Evolutionary conservation across 2,329 filamentous ascomycete species (phyloP).

Genomic region (Nakataea oryzae): DNA sequence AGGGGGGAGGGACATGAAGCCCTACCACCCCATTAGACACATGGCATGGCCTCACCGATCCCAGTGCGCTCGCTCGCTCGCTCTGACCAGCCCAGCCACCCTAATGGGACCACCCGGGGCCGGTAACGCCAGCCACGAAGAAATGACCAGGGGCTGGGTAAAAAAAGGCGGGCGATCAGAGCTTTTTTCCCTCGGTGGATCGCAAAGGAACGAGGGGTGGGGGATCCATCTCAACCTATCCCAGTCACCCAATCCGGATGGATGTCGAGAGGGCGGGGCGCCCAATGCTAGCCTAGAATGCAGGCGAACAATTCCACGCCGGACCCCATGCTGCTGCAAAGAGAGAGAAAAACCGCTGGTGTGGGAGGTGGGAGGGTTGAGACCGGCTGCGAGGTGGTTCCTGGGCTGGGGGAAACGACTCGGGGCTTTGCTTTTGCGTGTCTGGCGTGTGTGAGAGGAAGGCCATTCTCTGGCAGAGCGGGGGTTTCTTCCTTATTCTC

Average conservation of each 20-base stretch:
- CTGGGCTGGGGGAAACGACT: neutral
- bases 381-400: neutral
- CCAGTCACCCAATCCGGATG: neutral
- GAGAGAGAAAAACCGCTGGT: neutral
- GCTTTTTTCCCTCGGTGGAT: neutral
- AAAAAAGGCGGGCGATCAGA: neutral
- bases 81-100: neutral
- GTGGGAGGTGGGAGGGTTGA: no score
- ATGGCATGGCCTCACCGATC: neutral
- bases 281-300: neutral
- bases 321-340: neutral
- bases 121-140: neutral
- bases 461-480: neutral
- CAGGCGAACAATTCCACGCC: slow-evolving; percentile 1
- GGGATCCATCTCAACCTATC: neutral
- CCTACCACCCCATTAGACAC: neutral
- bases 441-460: neutral
- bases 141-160: neutral
- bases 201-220: neutral
- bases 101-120: neutral
- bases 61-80: neutral
- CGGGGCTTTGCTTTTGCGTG: neutral
- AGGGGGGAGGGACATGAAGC: neutral
- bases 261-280: neutral
- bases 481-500: neutral